Base-by-base conservation (phyloP, 768 basidiomycete genomes). In the Psilocybe cyanescens region DNA sequence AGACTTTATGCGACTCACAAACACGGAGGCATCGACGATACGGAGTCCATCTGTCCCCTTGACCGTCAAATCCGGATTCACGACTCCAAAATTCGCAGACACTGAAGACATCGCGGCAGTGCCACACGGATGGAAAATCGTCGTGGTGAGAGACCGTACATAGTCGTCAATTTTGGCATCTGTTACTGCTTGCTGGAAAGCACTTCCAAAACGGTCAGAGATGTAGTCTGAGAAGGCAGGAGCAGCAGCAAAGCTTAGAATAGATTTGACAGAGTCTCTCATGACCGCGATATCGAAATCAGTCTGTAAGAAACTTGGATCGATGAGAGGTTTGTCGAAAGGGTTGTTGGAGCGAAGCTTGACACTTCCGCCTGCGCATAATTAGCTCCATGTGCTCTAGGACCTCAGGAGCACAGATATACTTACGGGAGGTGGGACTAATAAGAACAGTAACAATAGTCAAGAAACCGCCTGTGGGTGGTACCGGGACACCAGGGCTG, bases 271-370 rank as follows among this genome's bases (percentile, higher is more conserved):
- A 3, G 67, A 57, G 46, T 71, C 66, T 4, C 41, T 11, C 41
- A 44, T 44, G 14, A 5, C 14, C 6, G 14, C 1, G 14, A 44
- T 16, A 59, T 75, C 76, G 48, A 63, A 58, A 3, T 46, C 51
- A 5, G 50, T 58, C 16, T 29, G 35, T 16, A 57, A 30, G 19
- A 31, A 57, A 4, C 35, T 57, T 3, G 56, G 56, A 24, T 57
- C 24, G 46, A 57, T 83, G 14, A 72, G 44, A 0, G 85, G 83
- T 29, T 71, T 53, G 53, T 75, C 73, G 71, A 86, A 85, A n/a
- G 83, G 76, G 65, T 79, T 70, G 17, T 73, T 73, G 11, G 81
- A 79, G 45, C 71, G 77, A 35, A 85, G 57, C 9, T 68, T 74
- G 14, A 78, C 59, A 7, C 67, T 70, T 14, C 80, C 80, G 50